A percentile compares a stretch with the other conserved stretches of the same genome.
Evolutionary conservation across 202 grass and related monocot species (phyloP).

Genomic region (Dendrocalamus latiflorus): DNA sequence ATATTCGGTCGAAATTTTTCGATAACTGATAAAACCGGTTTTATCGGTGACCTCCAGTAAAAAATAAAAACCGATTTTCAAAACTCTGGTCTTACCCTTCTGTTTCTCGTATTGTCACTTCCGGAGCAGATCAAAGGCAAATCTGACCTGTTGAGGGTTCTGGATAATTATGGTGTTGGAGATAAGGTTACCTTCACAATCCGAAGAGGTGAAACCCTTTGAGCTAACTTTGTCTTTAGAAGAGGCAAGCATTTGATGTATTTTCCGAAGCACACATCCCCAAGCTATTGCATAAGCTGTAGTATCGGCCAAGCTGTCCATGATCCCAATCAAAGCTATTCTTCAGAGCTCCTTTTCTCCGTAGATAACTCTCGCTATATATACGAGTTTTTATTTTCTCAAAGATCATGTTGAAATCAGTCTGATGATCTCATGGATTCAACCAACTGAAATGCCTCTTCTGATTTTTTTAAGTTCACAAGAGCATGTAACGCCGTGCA

Average conservation of each 20-base stretch:
- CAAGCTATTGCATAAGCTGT: not conserved
- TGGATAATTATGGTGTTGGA: conserved; percentile 77
- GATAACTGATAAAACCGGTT: too few species aligned
- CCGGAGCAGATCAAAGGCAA: conserved; percentile 59
- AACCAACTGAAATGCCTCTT: not conserved
- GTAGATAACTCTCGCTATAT: not conserved
- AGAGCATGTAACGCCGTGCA: not conserved
- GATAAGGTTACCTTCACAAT: conserved; percentile 60
- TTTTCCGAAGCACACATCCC: not conserved
- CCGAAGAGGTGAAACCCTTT: conserved; percentile 52
- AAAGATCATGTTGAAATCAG: too few species aligned
- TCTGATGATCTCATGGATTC: too few species aligned
- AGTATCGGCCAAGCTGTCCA: not conserved
- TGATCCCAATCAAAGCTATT: not conserved
- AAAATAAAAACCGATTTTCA: too few species aligned
- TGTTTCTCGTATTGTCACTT: not conserved
- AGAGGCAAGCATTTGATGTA: conserved; percentile 47
- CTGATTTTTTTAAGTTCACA: not conserved
- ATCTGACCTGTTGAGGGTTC: conserved; percentile 68
- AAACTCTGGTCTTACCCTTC: too few species aligned
- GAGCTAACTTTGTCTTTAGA: conserved; percentile 53
- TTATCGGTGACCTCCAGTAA: too few species aligned
- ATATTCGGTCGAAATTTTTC: too few species aligned
- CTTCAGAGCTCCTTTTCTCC: not conserved
- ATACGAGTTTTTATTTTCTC: too few species aligned